Evolutionary conservation across 257 asterid species (phyloP), one percentile per base, ranked within the genome.

Genomic region (Gynochthodes officinalis): DNA sequence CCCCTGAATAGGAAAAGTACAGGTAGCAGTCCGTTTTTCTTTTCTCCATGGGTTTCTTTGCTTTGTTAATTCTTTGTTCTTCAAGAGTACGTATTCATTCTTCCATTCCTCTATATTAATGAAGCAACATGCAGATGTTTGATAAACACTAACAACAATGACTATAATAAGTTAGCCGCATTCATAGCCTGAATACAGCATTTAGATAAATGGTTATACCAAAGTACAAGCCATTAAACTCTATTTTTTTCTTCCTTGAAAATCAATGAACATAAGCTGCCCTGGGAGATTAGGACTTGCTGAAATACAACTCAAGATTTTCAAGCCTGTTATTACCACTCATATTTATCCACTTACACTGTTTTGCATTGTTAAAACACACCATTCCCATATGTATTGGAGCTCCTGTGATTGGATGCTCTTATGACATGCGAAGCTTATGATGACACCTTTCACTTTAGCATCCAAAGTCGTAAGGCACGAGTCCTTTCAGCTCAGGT

Each of bases 401-500:
- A n/a, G 35, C 35, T 53, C 30, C 39, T 48, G 53, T 23, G 23
- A 55, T 55, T 59, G 0, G 55, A 49, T 50, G 37, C 55, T 70
- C 55, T 66, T 72, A 58, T 64, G 27, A 37, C 33, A n/a, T 39
- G 54, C 66, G 60, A 69, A 19, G 39, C 63, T 70, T 25, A 1
- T n/a, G 48, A 61, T 66, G n/a, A 63, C 49, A 14, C 7, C 33
- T 8, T 40, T 27, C 30, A 37, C 76, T 70, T 86, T 67, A 86
- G 92, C 98, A 92, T 59, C 95, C 97, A 23, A 92, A 92, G 81
- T 92, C 98, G 18, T 90, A 90, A 2, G 93, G 76, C 74, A 84
- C 98, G 86, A 92, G 77, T 57, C 98, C 98, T 72, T 90, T 87
- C 85, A 90, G 79, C 84, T 92, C 98, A 1, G 98, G 96, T 7